Evolutionary conservation across 169 alveolate species (phyloP).

Genomic region (Babesia ovis): DNA sequence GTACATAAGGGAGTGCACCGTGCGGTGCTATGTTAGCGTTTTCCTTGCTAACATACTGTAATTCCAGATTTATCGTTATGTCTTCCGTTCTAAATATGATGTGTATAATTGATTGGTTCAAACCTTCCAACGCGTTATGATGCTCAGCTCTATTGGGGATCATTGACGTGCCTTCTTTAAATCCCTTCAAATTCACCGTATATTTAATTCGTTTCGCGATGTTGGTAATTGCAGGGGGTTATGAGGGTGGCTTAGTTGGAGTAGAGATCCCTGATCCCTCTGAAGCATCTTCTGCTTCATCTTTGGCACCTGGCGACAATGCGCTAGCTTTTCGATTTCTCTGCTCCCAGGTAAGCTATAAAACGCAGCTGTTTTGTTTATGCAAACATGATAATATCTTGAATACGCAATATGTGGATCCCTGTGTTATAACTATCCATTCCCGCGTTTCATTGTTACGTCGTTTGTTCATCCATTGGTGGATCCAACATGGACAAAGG

Average conservation of each 20-base stretch:
- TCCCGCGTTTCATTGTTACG: too few species aligned
- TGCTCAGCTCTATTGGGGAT: constrained; percentile 8
- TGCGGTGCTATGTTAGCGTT: neutral
- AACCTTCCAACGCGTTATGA: neutral
- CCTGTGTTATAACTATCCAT: too few species aligned
- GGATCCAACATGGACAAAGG: too few species aligned
- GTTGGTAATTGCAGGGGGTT: constrained; percentile 64
- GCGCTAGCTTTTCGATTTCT: constrained; percentile 40
- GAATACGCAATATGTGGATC: too few species aligned
- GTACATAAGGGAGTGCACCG: constrained; percentile 23
- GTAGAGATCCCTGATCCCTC: constrained; percentile 14
- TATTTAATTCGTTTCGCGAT: neutral
- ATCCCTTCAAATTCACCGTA: neutral
- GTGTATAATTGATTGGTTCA: neutral
- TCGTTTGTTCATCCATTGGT: too few species aligned
- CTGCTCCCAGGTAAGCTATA: constrained; percentile 56
- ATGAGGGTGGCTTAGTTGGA: constrained; percentile 68
- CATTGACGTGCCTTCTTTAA: neutral
- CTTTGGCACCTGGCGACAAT: constrained; percentile 18
- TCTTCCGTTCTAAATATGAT: neutral
- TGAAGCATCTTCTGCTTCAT: constrained; percentile 1
- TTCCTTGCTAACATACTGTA: neutral
- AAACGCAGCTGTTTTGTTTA: neutral
- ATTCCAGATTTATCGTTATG: neutral
- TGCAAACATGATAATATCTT: too few species aligned